Evolutionary conservation across 176 grass and related monocot species (phyloP).

Genomic region (Musa itinerans): DNA sequence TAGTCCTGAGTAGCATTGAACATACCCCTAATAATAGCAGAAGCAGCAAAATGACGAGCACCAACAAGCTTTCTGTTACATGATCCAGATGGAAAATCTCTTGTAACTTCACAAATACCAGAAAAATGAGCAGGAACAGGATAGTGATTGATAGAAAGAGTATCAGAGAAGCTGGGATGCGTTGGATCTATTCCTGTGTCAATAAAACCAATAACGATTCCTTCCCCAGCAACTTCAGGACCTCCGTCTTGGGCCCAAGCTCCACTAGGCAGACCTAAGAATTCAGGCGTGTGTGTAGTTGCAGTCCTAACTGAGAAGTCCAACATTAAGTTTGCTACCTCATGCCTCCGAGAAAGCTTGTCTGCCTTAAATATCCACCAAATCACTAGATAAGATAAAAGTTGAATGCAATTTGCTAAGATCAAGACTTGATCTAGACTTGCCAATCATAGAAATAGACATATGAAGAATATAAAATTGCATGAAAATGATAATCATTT

Average conservation of each 20-base stretch:
- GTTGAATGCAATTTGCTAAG: not conserved
- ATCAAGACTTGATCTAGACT: no score
- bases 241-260: constrained; percentile 72
- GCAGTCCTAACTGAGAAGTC: constrained; percentile 65
- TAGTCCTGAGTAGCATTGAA: constrained; percentile 81
- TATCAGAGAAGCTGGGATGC: constrained; percentile 62
- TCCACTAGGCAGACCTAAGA: constrained; percentile 48
- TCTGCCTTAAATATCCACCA: constrained; percentile 56
- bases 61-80: constrained; percentile 82
- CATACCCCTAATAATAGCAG: constrained; percentile 55
- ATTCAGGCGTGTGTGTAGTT: constrained; percentile 74
- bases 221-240: constrained; percentile 48
- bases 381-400: constrained; percentile 18
- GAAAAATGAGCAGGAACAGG: constrained; percentile 43
- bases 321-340: constrained; percentile 25
- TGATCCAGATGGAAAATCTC: constrained; percentile 55
- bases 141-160: constrained; percentile 16
- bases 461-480: no score
- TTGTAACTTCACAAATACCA: constrained; percentile 55
- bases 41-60: constrained; percentile 64
- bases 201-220: constrained; percentile 79
- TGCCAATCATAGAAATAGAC: no score
- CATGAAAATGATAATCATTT: no score
- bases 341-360: constrained; percentile 1
- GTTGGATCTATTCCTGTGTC: constrained; percentile 84